Evolutionary conservation across 2,329 filamentous ascomycete species (phyloP), one percentile per base, ranked within the genome.

Genomic region (Ceratocystis smalleyi): DNA sequence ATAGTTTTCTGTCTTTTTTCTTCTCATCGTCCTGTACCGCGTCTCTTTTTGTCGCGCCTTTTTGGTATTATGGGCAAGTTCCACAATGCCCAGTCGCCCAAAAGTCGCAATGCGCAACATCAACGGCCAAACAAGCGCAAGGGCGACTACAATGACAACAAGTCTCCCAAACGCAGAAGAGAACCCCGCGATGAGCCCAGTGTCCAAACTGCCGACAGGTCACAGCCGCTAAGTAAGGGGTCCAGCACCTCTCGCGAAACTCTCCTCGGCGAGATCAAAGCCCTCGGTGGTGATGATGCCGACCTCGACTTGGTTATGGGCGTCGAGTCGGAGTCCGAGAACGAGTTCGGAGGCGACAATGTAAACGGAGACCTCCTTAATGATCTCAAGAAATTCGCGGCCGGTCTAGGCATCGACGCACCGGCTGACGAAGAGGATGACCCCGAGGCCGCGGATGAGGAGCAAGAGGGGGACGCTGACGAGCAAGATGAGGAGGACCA

Each of bases 271-370:
- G 85, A 87, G 70, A 87, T 87, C 67, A 77, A 79, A 68, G 82
- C 82, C 15, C 75, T 88, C 1, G 85, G 84, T 2, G 85, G 85
- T 15, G 83, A 85, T 63, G 82, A 87, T 71, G 77, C 82, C 51
- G 85, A 87, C 68, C 71, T 85, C 54, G 80, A 82, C 43, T 77
- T 87, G 43, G 79, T 87, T 63, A 80, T 78, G 51, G 81, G 80
- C 66, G 74, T 76, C 12, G 74, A 76, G 43, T 78, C 76, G 3
- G 75, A 76, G 19, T 68, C 69, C 2, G 74, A 76, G 64, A 74
- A 75, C 61, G 73, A 71, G 22, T 69, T 71, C 51, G 70, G 71
- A 54, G 71, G 69, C 68, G 40, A 68, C 27, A 71, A 43, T 68
- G 70, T 61, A 17, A 51, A 40, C 27, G 54, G 54, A 12, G 54